Evolutionary conservation across 768 basidiomycete genomes (phyloP).

Genomic region (Suillus subalutaceus): DNA sequence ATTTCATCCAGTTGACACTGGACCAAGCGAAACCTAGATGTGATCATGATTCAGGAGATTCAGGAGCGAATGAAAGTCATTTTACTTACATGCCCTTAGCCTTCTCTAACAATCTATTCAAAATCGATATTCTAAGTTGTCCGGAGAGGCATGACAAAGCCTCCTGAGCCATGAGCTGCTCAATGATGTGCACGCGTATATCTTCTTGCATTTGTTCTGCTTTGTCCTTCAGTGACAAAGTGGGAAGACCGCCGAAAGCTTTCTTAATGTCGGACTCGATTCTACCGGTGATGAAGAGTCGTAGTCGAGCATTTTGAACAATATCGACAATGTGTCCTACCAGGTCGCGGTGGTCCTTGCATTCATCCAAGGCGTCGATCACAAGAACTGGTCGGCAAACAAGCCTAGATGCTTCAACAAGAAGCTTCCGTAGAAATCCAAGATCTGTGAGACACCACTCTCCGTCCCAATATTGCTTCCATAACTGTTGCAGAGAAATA

Average conservation of each 20-base stretch:
- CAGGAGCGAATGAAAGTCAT: too few relatives aligned
- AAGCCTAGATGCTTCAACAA: neutral
- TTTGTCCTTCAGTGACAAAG: slow-evolving; percentile 1
- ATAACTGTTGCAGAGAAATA: neutral
- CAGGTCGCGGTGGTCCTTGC: slow-evolving; percentile 6
- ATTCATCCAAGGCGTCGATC: slow-evolving; percentile 19
- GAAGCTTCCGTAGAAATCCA: neutral
- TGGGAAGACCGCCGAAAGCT: neutral
- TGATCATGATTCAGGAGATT: too few relatives aligned
- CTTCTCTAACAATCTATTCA: slow-evolving; percentile 1
- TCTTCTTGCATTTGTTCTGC: neutral
- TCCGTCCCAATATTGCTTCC: neutral
- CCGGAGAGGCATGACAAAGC: neutral
- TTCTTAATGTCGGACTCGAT: neutral
- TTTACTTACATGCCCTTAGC: slow-evolving; percentile 11
- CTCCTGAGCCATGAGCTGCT: neutral
- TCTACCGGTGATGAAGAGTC: slow-evolving; percentile 12
- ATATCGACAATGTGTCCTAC: neutral
- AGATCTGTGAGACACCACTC: neutral
- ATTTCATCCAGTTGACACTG: slow-evolving; percentile 12
- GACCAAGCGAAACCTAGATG: slow-evolving; percentile 13
- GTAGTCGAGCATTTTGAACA: slow-evolving; percentile 5
- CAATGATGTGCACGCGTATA: slow-evolving; percentile 1
- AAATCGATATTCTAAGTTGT: neutral
- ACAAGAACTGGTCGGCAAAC: slow-evolving; percentile 4